Percentiles rank a stretch among this genome's conserved stretches.
Conservation (phyloP, 2,329 filamentous ascomycete species). For the Monosporascus sp. region DNA sequence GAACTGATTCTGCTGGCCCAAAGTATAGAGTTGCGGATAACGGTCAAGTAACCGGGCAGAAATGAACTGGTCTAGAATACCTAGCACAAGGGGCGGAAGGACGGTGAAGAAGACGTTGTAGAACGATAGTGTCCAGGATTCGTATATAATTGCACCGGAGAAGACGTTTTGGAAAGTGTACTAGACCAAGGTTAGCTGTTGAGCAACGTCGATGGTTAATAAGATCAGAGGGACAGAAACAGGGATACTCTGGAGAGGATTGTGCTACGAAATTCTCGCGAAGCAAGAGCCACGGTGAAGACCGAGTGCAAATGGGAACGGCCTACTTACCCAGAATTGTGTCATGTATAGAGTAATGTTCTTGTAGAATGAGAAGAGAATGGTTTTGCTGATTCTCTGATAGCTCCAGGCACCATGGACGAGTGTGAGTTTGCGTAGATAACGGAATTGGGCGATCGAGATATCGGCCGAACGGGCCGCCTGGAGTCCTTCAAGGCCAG, state of each 20-base stretch:
- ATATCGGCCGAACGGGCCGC: constrained; percentile 94
- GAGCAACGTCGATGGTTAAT: neutral
- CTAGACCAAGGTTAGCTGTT: constrained; percentile 36
- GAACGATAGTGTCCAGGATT: constrained; percentile 98
- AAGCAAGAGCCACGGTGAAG: neutral
- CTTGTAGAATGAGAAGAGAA: constrained; percentile 98
- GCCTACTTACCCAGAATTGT: constrained; percentile 81
- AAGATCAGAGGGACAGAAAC: neutral
- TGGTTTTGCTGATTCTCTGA: constrained; percentile 92
- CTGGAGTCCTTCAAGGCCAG: constrained; percentile 92
- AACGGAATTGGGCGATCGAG: constrained; percentile 92
- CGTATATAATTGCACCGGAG: constrained; percentile 95
- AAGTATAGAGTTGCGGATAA: constrained; percentile 90
- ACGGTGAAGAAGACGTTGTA: constrained; percentile 99
- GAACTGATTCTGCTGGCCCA: constrained; percentile 88
- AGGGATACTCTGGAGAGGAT: neutral
- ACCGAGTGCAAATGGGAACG: neutral
- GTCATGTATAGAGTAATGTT: constrained; percentile 99
- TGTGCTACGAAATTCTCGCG: neutral
- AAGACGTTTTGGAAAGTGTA: constrained; percentile 98
- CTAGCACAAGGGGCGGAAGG: constrained; percentile 85
- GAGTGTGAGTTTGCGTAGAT: constrained; percentile 84
- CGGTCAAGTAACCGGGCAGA: constrained; percentile 88
- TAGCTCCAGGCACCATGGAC: constrained; percentile 98
- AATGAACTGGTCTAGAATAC: constrained; percentile 96